phyloP scores from a whole-genome alignment of 352 stramenopile genomes.

The Phytophthora hybrid region DNA sequence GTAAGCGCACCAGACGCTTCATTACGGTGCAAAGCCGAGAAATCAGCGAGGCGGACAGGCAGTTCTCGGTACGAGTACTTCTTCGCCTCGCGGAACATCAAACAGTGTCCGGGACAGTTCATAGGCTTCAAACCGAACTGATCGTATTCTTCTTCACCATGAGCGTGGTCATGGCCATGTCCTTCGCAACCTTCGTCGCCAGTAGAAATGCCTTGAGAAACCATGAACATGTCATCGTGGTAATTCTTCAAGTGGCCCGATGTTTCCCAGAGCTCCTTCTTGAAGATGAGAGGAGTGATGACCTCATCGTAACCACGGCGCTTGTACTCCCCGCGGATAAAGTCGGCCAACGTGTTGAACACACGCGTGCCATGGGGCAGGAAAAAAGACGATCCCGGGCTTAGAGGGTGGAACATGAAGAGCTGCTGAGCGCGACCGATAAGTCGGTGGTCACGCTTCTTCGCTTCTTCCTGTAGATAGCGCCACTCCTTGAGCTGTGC shows the following conservation, averaged over 20 bases:
- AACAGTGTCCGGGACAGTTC: slow-evolving; percentile 98
- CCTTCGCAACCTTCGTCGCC: slow-evolving; percentile 37
- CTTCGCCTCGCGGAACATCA: slow-evolving; percentile 96
- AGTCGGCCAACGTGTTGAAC: slow-evolving; percentile 96
- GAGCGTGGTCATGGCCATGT: slow-evolving; percentile 29
- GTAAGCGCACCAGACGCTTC: slow-evolving; percentile 96
- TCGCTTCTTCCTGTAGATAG: slow-evolving; percentile 94
- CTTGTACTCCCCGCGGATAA: slow-evolving; percentile 89
- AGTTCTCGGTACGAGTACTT: slow-evolving; percentile 97
- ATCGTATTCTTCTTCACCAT: slow-evolving; percentile 63
- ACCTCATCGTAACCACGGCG: slow-evolving; percentile 96
- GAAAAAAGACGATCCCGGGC: slow-evolving; percentile 98
- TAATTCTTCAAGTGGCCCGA: slow-evolving; percentile 98
- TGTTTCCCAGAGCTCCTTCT: slow-evolving; percentile 98
- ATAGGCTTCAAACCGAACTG: slow-evolving; percentile 98
- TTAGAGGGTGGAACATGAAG: slow-evolving; percentile 96
- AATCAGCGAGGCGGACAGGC: slow-evolving; percentile 94
- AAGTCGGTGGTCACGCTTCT: slow-evolving; percentile 96
- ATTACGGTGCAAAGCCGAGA: slow-evolving; percentile 96
- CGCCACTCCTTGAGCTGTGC: slow-evolving; percentile 89
- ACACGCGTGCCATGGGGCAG: slow-evolving; percentile 97
- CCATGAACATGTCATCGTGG: slow-evolving; percentile 96
- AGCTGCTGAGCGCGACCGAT: slow-evolving; percentile 97
- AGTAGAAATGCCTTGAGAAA: slow-evolving; percentile 70
- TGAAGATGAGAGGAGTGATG: slow-evolving; percentile 98